phyloP scores from a whole-genome alignment of 2,329 filamentous ascomycete genomes.

The Colletotrichum horii region DNA sequence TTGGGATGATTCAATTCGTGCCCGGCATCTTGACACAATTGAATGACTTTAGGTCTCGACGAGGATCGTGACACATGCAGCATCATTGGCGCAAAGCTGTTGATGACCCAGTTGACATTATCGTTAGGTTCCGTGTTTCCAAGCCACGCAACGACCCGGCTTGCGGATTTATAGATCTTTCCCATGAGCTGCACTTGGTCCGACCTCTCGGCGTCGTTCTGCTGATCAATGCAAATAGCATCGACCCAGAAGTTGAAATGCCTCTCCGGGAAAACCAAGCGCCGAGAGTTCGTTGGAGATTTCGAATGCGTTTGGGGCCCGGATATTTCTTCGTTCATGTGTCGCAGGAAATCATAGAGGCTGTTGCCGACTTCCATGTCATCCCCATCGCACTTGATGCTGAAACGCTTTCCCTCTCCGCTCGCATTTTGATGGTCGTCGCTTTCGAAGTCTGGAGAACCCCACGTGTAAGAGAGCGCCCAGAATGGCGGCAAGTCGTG shows the following conservation, averaged over 20 bases:
- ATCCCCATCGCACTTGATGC: background rate
- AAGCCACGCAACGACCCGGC: background rate
- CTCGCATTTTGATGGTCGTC: background rate
- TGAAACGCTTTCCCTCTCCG: background rate
- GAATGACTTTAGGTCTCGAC: background rate
- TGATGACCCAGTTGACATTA: slow-evolving; percentile 21
- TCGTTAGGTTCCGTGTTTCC: background rate
- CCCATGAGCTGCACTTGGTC: slow-evolving; percentile 26
- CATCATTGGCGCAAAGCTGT: background rate
- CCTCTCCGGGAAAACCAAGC: background rate
- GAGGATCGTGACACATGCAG: background rate
- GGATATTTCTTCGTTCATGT: background rate
- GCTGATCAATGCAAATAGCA: slow-evolving; percentile 25
- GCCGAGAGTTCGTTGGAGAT: background rate
- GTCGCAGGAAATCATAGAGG: background rate
- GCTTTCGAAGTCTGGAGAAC: background rate
- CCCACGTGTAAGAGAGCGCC: slow-evolving; percentile 11
- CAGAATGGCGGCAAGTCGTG: background rate
- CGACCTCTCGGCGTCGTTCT: slow-evolving; percentile 10
- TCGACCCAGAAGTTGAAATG: slow-evolving; percentile 21
- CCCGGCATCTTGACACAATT: background rate
- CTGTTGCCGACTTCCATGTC: background rate
- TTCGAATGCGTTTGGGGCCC: background rate
- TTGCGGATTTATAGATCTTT: slow-evolving; percentile 20
- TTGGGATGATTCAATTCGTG: background rate